Evolutionary conservation across 306 rosid genomes (phyloP).

Genomic region (Parietaria judaica): DNA sequence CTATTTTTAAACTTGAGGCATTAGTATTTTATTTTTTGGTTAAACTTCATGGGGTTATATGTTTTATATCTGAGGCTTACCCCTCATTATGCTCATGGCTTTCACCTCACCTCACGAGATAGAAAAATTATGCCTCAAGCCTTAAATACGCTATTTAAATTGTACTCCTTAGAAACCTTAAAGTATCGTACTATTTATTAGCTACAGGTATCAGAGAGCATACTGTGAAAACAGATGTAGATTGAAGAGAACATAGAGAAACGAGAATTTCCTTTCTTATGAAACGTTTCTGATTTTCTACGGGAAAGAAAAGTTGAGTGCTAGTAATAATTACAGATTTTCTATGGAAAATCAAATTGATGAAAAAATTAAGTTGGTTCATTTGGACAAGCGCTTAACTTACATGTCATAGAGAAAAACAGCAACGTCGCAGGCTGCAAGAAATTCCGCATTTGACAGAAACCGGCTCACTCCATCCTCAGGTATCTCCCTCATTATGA

Average conservation of each 20-base stretch:
- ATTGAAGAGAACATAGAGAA: neutral
- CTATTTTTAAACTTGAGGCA: no score
- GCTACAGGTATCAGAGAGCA: neutral
- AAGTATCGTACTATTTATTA: no score
- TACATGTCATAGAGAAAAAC: conserved; percentile 86
- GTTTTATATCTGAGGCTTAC: no score
- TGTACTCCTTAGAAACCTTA: no score
- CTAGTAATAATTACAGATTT: neutral
- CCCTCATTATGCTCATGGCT: no score
- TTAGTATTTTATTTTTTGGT: no score
- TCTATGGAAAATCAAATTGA: neutral
- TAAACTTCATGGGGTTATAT: no score
- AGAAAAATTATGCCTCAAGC: no score
- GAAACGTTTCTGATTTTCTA: neutral
- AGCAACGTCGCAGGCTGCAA: conserved; percentile 87
- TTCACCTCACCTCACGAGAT: no score
- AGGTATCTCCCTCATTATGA: conserved; percentile 85
- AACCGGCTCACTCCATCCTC: conserved; percentile 44
- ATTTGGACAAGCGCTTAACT: conserved; percentile 6
- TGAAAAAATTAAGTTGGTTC: neutral
- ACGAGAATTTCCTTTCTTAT: neutral
- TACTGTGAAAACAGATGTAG: neutral
- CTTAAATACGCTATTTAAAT: no score
- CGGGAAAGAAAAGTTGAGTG: neutral
- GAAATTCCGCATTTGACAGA: conserved; percentile 54